Evolutionary conservation across 208 protist species (phyloP).

Genomic region (Acanthamoeba divionensis): DNA sequence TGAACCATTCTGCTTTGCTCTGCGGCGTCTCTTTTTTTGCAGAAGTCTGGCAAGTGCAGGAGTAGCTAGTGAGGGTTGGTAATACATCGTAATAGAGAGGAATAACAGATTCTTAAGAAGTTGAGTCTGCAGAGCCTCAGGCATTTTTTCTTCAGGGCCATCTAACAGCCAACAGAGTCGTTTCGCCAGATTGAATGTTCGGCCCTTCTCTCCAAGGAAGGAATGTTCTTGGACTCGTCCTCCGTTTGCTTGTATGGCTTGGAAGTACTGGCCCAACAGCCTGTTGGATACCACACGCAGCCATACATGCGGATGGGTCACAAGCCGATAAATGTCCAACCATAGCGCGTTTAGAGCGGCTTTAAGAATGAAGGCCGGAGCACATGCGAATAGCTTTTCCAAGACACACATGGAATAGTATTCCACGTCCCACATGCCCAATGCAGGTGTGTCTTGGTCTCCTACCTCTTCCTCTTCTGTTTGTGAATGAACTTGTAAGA

Average conservation of each 20-base stretch:
- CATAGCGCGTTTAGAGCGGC: too few species aligned
- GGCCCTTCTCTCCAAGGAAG: not conserved
- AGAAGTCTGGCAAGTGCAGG: not conserved
- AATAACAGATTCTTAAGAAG: slow-evolving; percentile 47
- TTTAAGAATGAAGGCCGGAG: not conserved
- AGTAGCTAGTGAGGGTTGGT: not conserved
- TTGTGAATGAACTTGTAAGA: too few species aligned
- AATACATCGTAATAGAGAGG: not conserved
- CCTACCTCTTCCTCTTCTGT: slow-evolving; percentile 14
- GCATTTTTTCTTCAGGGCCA: not conserved
- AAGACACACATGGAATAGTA: slow-evolving; percentile 25
- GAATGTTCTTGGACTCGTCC: not conserved
- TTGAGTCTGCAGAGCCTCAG: not conserved
- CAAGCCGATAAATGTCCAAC: too few species aligned
- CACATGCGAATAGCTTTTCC: slow-evolving; percentile 3
- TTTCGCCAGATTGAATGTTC: slow-evolving; percentile 3
- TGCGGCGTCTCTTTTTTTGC: not conserved
- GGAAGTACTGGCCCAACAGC: too few species aligned
- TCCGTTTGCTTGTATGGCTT: not conserved
- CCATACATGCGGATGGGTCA: too few species aligned
- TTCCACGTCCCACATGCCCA: slow-evolving; percentile 30
- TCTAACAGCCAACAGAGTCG: not conserved
- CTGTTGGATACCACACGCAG: too few species aligned
- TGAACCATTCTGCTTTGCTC: not conserved
- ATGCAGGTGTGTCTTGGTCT: not conserved